phyloP scores from a whole-genome alignment of 306 rosid genomes.

The Sicyos baderoa region DNA sequence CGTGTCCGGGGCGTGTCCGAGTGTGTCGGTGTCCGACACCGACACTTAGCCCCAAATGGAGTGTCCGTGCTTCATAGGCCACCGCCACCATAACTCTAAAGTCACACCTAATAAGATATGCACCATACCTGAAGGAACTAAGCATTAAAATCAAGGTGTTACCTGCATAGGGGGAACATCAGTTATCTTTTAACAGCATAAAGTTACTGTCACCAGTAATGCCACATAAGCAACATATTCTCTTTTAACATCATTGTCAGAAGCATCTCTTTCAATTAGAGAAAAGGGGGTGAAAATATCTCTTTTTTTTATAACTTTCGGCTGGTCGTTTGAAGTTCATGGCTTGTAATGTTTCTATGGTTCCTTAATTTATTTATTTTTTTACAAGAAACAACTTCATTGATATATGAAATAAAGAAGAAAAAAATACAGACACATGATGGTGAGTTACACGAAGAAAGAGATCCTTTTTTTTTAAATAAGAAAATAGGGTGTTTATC shows the following conservation, averaged over 20 bases:
- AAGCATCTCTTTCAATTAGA: conserved; percentile 6
- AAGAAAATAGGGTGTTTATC: too few relatives aligned
- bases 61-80: too few relatives aligned
- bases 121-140: background rate
- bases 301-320: background rate
- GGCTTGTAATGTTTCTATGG: background rate
- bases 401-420: too few relatives aligned
- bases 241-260: background rate
- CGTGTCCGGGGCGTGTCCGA: too few relatives aligned
- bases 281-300: background rate
- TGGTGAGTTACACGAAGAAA: too few relatives aligned
- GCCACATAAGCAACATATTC: background rate
- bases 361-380: background rate
- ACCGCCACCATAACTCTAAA: background rate
- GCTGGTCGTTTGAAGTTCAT: background rate
- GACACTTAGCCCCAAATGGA: too few relatives aligned
- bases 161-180: too few relatives aligned
- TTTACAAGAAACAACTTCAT: too few relatives aligned
- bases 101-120: background rate
- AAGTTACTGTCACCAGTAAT: background rate
- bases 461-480: too few relatives aligned
- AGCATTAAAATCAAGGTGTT: background rate
- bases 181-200: background rate
- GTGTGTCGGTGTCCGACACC: too few relatives aligned
- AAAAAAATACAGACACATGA: too few relatives aligned